Conservation (phyloP, 768 basidiomycete genomes). For the Termitomyces sp. region DNA sequence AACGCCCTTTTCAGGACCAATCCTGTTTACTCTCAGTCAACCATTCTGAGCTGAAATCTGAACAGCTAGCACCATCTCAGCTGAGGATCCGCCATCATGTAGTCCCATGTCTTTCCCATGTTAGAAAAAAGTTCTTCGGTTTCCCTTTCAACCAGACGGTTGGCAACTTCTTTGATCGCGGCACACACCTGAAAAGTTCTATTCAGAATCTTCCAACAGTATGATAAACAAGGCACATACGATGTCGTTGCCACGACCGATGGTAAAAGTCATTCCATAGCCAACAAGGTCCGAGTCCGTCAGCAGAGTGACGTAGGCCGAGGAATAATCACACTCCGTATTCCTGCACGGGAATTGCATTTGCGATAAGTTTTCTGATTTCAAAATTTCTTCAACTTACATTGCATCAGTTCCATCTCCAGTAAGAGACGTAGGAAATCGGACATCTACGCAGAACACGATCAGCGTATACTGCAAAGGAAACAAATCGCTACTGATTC, state of each 20-base stretch:
- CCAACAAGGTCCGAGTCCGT: conserved; percentile 76
- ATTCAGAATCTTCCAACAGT: background rate
- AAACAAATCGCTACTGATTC: background rate
- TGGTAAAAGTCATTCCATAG: conserved; percentile 94
- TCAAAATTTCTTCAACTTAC: conserved; percentile 31
- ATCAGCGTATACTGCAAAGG: background rate
- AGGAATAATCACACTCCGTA: conserved; percentile 93
- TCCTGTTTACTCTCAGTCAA: conserved; percentile 37
- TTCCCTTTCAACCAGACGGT: conserved; percentile 77
- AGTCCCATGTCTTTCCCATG: conserved; percentile 92
- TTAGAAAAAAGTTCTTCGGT: conserved; percentile 77
- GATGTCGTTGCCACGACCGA: conserved; percentile 93
- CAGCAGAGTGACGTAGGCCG: conserved; percentile 79
- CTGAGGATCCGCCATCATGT: conserved; percentile 83
- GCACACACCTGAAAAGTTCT: conserved; percentile 56
- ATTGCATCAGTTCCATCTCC: conserved; percentile 95
- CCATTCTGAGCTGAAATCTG: background rate
- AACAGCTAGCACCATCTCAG: conserved; percentile 62
- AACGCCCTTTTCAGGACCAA: conserved; percentile 94
- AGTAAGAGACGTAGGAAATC: conserved; percentile 87
- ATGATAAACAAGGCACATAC: conserved; percentile 31
- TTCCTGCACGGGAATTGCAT: conserved; percentile 50
- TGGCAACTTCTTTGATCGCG: conserved; percentile 75
- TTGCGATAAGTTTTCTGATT: background rate
- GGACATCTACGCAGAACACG: conserved; percentile 54